phyloP scores from a whole-genome alignment of 2,329 filamentous ascomycete genomes.

The Paracoccidioides lutzii region DNA sequence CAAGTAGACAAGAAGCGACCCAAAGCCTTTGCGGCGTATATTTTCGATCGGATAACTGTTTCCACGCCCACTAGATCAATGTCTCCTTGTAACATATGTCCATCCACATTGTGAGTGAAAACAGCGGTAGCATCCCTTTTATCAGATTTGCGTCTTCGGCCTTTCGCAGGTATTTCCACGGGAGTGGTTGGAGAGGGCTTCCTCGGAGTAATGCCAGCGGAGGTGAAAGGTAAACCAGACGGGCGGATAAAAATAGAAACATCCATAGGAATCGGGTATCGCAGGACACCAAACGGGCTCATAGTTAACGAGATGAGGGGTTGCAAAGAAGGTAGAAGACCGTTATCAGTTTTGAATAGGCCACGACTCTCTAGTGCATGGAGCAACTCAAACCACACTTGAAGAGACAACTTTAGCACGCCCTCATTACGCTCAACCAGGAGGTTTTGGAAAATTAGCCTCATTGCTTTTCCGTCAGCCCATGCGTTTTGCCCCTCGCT shows the following conservation, averaged over 20 bases:
- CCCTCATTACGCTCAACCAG: conserved; percentile 80
- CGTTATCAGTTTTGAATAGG: conserved; percentile 51
- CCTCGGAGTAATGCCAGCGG: conserved; percentile 23
- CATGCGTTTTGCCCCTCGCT: conserved; percentile 69
- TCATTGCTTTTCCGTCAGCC: conserved; percentile 79
- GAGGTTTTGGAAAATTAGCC: conserved; percentile 88
- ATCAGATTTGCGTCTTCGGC: conserved; percentile 72
- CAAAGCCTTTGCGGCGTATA: conserved; percentile 75
- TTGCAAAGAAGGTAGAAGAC: conserved; percentile 63
- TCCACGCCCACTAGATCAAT: conserved; percentile 88
- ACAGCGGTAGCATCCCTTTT: conserved; percentile 59
- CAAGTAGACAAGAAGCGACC: conserved; percentile 70
- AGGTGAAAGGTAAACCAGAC: conserved; percentile 70
- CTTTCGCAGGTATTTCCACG: conserved; percentile 44
- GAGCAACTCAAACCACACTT: conserved; percentile 74
- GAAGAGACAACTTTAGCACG: conserved; percentile 68
- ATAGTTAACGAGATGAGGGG: conserved; percentile 74
- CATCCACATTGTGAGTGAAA: conserved; percentile 87
- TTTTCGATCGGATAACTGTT: conserved; percentile 72
- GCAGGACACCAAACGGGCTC: conserved; percentile 82
- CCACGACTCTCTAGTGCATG: conserved; percentile 50
- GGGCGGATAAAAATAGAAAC: conserved; percentile 79
- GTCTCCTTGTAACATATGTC: conserved; percentile 94
- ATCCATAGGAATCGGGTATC: conserved; percentile 88
- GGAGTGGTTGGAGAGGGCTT: conserved; percentile 30